phyloP scores from a whole-genome alignment of 1,284 basidiomycete species.

The Ceratobasidium sp. region DNA sequence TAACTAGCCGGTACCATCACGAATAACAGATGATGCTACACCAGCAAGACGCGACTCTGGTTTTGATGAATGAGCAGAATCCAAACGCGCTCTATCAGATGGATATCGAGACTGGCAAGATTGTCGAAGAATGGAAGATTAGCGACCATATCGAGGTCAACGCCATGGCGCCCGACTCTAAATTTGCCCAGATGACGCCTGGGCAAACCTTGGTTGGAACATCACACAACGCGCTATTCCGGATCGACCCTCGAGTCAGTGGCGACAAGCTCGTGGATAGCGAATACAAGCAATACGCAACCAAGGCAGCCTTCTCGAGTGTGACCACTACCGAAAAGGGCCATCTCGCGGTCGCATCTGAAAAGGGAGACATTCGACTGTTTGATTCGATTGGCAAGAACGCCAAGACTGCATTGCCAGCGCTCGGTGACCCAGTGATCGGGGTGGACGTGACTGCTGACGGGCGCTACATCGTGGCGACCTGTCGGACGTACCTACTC shows the following conservation, averaged over 20 bases:
- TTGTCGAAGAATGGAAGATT: conserved; percentile 99
- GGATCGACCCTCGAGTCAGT: conserved; percentile 90
- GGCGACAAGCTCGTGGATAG: conserved; percentile 94
- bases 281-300: conserved; percentile 95
- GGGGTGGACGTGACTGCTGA: conserved; percentile 95
- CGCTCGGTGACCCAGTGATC: conserved; percentile 92
- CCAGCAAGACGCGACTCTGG: conserved; percentile 95
- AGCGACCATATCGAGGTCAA: conserved; percentile 86
- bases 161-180: conserved; percentile 91
- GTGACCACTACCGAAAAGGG: conserved; percentile 88
- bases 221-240: conserved; percentile 95
- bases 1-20: too few species aligned
- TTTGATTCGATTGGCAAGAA: conserved; percentile 98
- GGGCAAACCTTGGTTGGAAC: conserved; percentile 93
- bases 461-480: conserved; percentile 95
- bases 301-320: conserved; percentile 95
- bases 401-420: conserved; percentile 97
- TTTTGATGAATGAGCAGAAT: conserved; percentile 86
- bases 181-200: conserved; percentile 92
- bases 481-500: conserved; percentile 92
- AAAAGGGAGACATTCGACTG: conserved; percentile 95
- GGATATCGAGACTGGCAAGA: conserved; percentile 95
- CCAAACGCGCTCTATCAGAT: conserved; percentile 89
- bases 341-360: conserved; percentile 90
- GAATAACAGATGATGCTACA: conserved; percentile 91